Conservation (phyloP, 2,329 filamentous ascomycete genomes). For the Apiospora marii region DNA sequence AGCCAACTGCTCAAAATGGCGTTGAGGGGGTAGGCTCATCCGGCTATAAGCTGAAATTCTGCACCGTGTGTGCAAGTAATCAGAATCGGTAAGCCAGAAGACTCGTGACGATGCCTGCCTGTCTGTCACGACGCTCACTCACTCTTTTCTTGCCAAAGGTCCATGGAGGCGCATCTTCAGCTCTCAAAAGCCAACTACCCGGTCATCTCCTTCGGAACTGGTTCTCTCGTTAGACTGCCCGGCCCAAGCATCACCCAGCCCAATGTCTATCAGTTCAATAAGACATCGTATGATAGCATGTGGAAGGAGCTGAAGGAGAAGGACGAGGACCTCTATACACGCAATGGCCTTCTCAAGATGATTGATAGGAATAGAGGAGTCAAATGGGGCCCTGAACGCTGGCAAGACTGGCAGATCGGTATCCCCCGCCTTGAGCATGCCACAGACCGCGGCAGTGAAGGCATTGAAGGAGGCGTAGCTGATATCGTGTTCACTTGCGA, state of each 20-base stretch:
- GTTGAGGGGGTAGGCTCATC: conserved; percentile 56
- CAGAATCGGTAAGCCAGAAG: conserved; percentile 80
- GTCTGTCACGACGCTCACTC: background rate
- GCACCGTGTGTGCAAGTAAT: conserved; percentile 98
- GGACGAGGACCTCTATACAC: conserved; percentile 85
- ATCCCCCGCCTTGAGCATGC: conserved; percentile 80
- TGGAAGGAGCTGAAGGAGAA: conserved; percentile 89
- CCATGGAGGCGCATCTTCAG: conserved; percentile 99
- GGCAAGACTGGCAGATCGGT: conserved; percentile 96
- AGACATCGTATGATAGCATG: conserved; percentile 93
- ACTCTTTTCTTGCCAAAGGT: conserved; percentile 54
- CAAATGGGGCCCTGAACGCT: conserved; percentile 95
- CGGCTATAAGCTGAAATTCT: conserved; percentile 93
- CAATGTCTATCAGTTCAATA: conserved; percentile 98
- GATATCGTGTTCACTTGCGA: conserved; percentile 98
- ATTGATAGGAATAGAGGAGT: conserved; percentile 88
- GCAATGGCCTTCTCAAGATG: conserved; percentile 96
- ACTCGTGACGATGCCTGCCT: background rate
- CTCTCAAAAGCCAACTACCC: conserved; percentile 87
- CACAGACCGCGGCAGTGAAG: conserved; percentile 77
- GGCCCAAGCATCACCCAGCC: conserved; percentile 91
- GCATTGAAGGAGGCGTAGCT: conserved; percentile 87
- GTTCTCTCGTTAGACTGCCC: conserved; percentile 90
- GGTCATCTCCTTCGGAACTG: conserved; percentile 98
- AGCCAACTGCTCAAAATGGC: conserved; percentile 48